A percentile compares a stretch with the other conserved stretches of the same genome.
These are phyloP conservation scores for Silybum marianum DNA, from an alignment of 129 eudicot genomes.

Conservation along the genomic window DNA sequence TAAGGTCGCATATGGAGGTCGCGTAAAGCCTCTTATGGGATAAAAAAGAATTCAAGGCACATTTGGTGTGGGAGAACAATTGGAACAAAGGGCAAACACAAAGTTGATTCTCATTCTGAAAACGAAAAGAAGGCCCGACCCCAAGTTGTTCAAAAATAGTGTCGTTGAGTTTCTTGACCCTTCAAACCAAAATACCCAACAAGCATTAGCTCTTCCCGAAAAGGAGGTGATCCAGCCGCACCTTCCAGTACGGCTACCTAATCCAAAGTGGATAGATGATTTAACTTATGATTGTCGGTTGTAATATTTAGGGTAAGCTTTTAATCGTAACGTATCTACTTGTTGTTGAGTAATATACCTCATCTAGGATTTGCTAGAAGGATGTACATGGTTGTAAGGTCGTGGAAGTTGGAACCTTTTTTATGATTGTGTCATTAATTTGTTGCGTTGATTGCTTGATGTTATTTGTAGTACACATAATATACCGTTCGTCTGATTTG, in stretches of 20 bases:
- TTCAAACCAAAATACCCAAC: too few relatives aligned
- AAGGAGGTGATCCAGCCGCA: too few relatives aligned
- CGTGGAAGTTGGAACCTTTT: neutral
- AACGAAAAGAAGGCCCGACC: too few relatives aligned
- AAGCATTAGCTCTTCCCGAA: too few relatives aligned
- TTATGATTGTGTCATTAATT: neutral
- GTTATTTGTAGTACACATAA: neutral
- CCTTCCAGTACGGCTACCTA: too few relatives aligned
- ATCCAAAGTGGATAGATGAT: neutral
- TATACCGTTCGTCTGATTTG: neutral
- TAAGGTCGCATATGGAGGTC: neutral
- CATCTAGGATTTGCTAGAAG: neutral
- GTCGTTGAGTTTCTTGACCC: too few relatives aligned
- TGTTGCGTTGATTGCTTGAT: neutral
- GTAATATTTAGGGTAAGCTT: neutral
- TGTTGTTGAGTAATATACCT: too few relatives aligned
- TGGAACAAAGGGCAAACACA: neutral
- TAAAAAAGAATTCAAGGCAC: too few relatives aligned
- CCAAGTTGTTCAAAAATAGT: too few relatives aligned
- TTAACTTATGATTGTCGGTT: neutral
- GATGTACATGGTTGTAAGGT: neutral
- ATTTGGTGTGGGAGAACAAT: too few relatives aligned
- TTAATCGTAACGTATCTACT: too few relatives aligned
- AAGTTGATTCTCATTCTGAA: neutral
- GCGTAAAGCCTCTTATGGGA: too few relatives aligned